phyloP scores from a whole-genome alignment of 2,329 filamentous ascomycete genomes.

The Monosporascus ibericus region DNA sequence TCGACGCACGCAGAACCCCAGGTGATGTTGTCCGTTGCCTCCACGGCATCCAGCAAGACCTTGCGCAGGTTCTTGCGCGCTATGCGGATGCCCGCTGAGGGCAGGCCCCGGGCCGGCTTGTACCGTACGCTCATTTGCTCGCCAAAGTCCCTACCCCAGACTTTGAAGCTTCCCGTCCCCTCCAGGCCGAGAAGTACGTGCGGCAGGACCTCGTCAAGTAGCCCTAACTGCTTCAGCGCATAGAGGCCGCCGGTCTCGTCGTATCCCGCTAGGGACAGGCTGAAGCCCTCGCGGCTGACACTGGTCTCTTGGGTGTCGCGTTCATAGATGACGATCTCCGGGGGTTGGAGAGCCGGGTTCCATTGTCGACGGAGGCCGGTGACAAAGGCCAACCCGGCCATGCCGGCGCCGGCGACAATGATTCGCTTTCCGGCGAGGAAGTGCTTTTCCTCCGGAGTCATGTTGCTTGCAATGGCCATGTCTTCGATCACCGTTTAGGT shows the following conservation, averaged over 20 bases:
- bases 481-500: too few species aligned
- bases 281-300: conserved; percentile 30
- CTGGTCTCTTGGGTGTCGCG: conserved; percentile 29
- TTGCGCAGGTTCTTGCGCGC: conserved; percentile 28
- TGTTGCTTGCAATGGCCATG: too few species aligned
- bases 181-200: conserved; percentile 26
- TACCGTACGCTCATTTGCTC: conserved; percentile 26
- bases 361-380: conserved; percentile 33
- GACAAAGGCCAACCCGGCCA: conserved; percentile 37
- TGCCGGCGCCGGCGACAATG: conserved; percentile 36
- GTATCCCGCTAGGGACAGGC: conserved; percentile 32
- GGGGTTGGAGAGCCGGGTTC: conserved; percentile 22
- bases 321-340: conserved; percentile 34
- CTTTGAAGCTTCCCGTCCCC: conserved; percentile 28
- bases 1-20: conserved; percentile 9
- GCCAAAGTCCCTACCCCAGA: conserved; percentile 34
- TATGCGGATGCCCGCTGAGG: conserved; percentile 31
- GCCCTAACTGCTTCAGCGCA: conserved; percentile 31
- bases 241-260: conserved; percentile 29
- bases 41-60: conserved; percentile 25
- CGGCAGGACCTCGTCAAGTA: conserved; percentile 28
- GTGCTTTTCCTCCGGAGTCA: too few species aligned
- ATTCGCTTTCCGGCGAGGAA: conserved; percentile 31
- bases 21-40: background rate
- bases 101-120: conserved; percentile 27